Conservation (phyloP, 2,329 filamentous ascomycete species). For the Colletotrichum sp. region DNA sequence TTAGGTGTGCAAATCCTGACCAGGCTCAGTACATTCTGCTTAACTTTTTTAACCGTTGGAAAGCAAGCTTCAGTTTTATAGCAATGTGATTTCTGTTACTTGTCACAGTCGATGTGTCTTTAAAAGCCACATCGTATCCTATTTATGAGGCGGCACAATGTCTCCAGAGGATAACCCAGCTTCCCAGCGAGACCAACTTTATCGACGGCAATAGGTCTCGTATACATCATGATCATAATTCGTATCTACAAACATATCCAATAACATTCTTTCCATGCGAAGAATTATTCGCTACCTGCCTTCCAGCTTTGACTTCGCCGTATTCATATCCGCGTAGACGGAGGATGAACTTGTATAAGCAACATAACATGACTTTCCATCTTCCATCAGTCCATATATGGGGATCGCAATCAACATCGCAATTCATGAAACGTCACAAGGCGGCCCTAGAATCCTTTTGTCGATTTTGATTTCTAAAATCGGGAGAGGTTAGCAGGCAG, state of each 20-base stretch:
- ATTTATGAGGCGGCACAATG: not conserved
- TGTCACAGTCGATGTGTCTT: accelerated
- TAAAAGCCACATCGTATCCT: not conserved
- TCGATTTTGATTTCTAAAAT: too few relatives aligned
- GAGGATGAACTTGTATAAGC: not conserved
- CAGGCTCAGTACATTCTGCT: not conserved
- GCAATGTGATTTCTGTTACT: not conserved
- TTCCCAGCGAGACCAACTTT: not conserved
- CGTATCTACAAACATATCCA: not conserved
- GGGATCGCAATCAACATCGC: too few relatives aligned
- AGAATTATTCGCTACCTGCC: not conserved
- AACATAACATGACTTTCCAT: not conserved
- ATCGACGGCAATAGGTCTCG: not conserved
- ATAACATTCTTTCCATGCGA: not conserved
- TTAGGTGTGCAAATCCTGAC: accelerated
- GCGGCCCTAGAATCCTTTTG: too few relatives aligned
- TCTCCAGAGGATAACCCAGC: too few relatives aligned
- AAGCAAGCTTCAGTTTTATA: not conserved
- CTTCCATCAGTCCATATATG: not conserved
- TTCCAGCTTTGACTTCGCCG: not conserved
- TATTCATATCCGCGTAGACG: not conserved
- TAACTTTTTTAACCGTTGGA: not conserved
- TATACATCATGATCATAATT: not conserved
- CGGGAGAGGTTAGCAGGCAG: too few relatives aligned
- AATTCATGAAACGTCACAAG: too few relatives aligned